Conservation (phyloP, 371 early-diverging fungal species). For the Syncephalastrum sp. region DNA sequence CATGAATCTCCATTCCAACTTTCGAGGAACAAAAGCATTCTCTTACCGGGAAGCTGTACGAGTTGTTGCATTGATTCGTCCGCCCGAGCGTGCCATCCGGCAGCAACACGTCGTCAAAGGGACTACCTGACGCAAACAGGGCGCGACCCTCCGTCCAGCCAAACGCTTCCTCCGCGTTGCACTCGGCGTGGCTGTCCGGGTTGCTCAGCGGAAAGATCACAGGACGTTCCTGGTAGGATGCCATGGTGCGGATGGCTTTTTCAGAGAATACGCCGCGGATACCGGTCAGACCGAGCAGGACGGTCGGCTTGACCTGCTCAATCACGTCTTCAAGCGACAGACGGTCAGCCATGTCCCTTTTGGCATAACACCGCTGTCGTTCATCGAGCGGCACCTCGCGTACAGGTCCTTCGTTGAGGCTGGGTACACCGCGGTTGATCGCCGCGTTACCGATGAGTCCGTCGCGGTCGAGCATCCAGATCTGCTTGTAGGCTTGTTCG, state of each 20-base stretch:
- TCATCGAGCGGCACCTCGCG: slow-evolving; percentile 39
- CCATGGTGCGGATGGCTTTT: slow-evolving; percentile 57
- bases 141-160: slow-evolving; percentile 61
- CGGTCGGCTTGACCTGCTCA: slow-evolving; percentile 61
- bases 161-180: slow-evolving; percentile 64
- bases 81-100: slow-evolving; percentile 48
- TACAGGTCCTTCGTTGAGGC: slow-evolving; percentile 5
- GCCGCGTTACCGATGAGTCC: slow-evolving; percentile 52
- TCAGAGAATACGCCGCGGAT: slow-evolving; percentile 59
- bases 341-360: slow-evolving; percentile 52
- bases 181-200: slow-evolving; percentile 65
- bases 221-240: slow-evolving; percentile 56
- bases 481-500: slow-evolving; percentile 54
- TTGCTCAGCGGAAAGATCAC: slow-evolving; percentile 66
- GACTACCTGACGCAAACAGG: slow-evolving; percentile 65
- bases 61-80: slow-evolving; percentile 66
- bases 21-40: too few relatives aligned
- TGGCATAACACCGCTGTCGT: slow-evolving; percentile 53
- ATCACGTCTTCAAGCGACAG: slow-evolving; percentile 55
- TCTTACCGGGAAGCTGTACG: slow-evolving; percentile 56
- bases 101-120: slow-evolving; percentile 49
- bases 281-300: slow-evolving; percentile 62
- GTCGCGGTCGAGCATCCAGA: slow-evolving; percentile 62
- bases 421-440: slow-evolving; percentile 19
- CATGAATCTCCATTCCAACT: too few relatives aligned